A percentile compares a stretch with the other conserved stretches of the same genome.
phyloP scores from a whole-genome alignment of 495 filamentous ascomycete species.

The Clavariopsis aquatica region DNA sequence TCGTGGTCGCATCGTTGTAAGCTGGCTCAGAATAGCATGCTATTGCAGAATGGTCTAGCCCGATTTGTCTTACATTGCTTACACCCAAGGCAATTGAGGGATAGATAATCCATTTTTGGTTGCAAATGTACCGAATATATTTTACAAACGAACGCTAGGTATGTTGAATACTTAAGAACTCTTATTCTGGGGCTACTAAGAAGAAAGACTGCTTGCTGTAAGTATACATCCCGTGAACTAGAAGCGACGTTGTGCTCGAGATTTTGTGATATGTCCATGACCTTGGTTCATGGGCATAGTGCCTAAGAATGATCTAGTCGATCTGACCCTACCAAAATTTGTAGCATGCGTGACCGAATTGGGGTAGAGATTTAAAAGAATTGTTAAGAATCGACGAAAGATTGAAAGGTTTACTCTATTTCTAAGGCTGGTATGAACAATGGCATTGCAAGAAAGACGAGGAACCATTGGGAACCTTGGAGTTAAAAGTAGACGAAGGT shows the following conservation, averaged over 20 bases:
- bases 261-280: slow-evolving; percentile 11
- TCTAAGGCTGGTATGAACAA: background rate
- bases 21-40: background rate
- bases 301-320: background rate
- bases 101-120: background rate
- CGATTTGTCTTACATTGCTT: background rate
- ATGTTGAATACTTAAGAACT: background rate
- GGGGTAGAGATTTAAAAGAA: background rate
- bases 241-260: slow-evolving; percentile 21
- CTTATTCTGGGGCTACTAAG: background rate
- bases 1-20: background rate
- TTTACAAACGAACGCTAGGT: too few relatives aligned
- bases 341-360: background rate
- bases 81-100: background rate
- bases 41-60: background rate
- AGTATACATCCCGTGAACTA: background rate
- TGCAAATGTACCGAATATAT: background rate
- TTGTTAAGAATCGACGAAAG: background rate
- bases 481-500: background rate
- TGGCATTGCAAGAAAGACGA: background rate
- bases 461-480: background rate
- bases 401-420: background rate
- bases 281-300: background rate
- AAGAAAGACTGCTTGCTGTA: background rate
- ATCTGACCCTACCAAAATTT: background rate